These are phyloP conservation scores for Mortierella polycephala DNA, from an alignment of 371 early-diverging fungal genomes.

Conservation along the genomic window DNA sequence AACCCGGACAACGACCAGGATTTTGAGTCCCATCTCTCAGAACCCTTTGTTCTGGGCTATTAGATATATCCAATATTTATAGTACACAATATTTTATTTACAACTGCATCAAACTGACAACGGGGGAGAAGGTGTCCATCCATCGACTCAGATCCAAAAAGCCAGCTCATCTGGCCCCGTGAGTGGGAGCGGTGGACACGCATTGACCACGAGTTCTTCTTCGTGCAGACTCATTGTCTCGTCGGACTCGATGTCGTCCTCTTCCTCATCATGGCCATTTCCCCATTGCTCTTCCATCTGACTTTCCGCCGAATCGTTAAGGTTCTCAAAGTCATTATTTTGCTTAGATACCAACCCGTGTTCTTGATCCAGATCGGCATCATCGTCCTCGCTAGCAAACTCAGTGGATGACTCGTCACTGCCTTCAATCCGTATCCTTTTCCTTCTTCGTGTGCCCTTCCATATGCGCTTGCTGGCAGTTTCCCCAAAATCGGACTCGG, in stretches of 20 bases:
- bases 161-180: not conserved
- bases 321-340: too few relatives aligned
- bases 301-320: too few relatives aligned
- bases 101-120: not conserved
- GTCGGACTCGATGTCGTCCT: not conserved
- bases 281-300: too few relatives aligned
- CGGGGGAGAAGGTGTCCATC: not conserved
- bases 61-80: not conserved
- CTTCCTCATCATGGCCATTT: not conserved
- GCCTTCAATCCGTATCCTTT: not conserved
- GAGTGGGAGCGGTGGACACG: not conserved
- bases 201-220: not conserved
- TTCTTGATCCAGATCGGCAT: not conserved
- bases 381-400: not conserved
- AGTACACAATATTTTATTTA: too few relatives aligned
- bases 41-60: constrained; percentile 22
- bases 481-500: too few relatives aligned
- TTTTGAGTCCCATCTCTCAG: constrained; percentile 46
- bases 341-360: too few relatives aligned
- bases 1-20: constrained; percentile 33
- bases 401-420: not conserved
- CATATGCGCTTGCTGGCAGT: too few relatives aligned
- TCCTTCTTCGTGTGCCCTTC: not conserved
- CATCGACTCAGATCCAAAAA: not conserved
- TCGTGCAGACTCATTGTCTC: not conserved